A percentile compares a stretch with the other conserved stretches of the same genome.
Evolutionary conservation across 139 green algal species (phyloP).

Genomic region (Chlamydomonas sphaeroides): DNA sequence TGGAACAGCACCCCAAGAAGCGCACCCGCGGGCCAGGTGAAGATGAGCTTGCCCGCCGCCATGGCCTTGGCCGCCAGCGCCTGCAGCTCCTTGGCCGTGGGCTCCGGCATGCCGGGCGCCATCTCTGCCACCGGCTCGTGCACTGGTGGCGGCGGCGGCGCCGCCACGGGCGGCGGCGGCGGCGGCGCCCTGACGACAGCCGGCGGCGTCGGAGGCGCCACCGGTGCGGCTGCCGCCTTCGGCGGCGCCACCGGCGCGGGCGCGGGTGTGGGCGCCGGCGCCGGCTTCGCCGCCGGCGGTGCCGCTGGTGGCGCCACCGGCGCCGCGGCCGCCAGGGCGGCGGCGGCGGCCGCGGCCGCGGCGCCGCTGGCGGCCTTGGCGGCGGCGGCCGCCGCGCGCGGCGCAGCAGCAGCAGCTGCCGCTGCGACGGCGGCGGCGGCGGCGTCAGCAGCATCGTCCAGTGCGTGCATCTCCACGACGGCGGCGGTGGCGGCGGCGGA

Average conservation of each 20-base stretch:
- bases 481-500: constrained; percentile 21
- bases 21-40: constrained; percentile 52
- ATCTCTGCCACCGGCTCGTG: no score
- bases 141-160: no score
- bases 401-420: constrained; percentile 4
- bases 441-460: not conserved
- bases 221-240: no score
- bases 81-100: constrained; percentile 36
- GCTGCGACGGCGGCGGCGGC: constrained; percentile 5
- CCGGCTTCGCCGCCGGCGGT: constrained; percentile 8
- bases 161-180: constrained; percentile 10
- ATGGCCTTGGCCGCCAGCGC: constrained; percentile 37
- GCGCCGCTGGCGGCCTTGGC: not conserved
- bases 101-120: no score
- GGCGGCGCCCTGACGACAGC: no score
- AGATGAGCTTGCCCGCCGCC: constrained; percentile 37
- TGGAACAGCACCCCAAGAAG: not conserved
- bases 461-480: constrained; percentile 11
- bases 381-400: not conserved
- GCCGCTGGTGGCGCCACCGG: not conserved
- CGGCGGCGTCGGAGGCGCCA: no score
- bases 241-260: not conserved
- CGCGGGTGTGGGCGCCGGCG: not conserved
- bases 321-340: not conserved
- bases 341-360: not conserved